A percentile compares a stretch with the other conserved stretches of the same genome.
Conservation (phyloP, 208 protist genomes). For the Crithidia thermophila region DNA sequence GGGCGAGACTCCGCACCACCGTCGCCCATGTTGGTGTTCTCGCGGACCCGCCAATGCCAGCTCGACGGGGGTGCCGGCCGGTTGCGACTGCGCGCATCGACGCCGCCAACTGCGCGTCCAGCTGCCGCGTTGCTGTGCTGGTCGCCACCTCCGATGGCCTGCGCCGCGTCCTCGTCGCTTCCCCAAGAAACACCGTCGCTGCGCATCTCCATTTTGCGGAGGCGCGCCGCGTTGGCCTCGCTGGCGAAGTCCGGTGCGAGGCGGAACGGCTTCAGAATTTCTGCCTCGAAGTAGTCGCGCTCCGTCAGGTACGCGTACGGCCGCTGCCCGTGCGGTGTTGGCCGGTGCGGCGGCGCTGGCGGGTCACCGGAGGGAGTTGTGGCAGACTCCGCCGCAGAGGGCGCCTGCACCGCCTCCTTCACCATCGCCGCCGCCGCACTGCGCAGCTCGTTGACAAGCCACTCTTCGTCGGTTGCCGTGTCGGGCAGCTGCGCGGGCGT, state of each 20-base stretch:
- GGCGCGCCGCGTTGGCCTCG: not conserved
- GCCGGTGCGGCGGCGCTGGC: no score
- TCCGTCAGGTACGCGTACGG: not conserved
- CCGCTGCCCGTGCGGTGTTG: no score
- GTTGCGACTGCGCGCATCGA: not conserved
- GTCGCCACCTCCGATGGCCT: not conserved
- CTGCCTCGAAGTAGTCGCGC: slow-evolving; percentile 8
- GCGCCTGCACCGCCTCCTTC: slow-evolving; percentile 4
- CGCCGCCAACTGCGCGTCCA: slow-evolving; percentile 4
- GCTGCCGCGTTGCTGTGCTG: not conserved
- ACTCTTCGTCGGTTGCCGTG: slow-evolving; percentile 30
- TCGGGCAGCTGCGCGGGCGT: slow-evolving; percentile 8
- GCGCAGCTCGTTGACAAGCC: slow-evolving; percentile 22
- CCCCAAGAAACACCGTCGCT: not conserved
- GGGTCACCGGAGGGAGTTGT: no score
- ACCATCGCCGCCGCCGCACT: slow-evolving; percentile 16
- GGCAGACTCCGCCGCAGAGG: not conserved
- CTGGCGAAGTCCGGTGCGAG: not conserved
- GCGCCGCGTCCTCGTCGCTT: not conserved
- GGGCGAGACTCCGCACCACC: not conserved
- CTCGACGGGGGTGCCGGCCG: slow-evolving; percentile 3
- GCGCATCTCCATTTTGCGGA: not conserved
- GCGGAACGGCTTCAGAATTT: slow-evolving; percentile 10
- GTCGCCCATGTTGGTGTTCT: not conserved
- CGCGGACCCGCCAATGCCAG: slow-evolving; percentile 11